Evolutionary conservation across 257 asterid species (phyloP), one percentile per base, ranked within the genome.

Genomic region (Solanum lycopersicoides): DNA sequence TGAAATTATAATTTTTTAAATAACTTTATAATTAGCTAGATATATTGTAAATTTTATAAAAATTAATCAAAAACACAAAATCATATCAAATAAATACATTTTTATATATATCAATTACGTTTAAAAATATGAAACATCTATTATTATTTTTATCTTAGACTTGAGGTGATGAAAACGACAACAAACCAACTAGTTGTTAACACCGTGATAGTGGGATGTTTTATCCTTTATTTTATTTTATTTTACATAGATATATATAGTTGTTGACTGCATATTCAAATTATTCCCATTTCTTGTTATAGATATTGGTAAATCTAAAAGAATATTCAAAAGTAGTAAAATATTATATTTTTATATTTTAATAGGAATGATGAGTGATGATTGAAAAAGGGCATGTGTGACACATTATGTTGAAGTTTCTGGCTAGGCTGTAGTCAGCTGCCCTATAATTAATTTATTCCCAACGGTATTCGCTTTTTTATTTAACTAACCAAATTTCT

Each of bases 351-450:
- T 5, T 45, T 7, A 14, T 80, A 47, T 45, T 80, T 80, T 80
- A 47, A 47, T 16, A 30, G 39, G 44, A 16, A 47, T 9, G 28
- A 80, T 45, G 66, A 79, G 25, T 45, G 23, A 28, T 79, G 65
- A 79, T 47, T 80, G 42, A 47, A 47, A 47, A 80, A 16, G 68
- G 42, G 12, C 84, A 30, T 79, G 84, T 28, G 68, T 79, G 25
- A 44, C 60, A 79, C 41, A 28, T 28, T 45, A 45, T 25, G 28
- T 76, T 42, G n/a, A 79, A 9, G 84, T 9, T 47, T 77, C 14
- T 77, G 25, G 63, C 23, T 77, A 77, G 65, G 84, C 84, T 77
- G 84, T 44, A 44, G 16, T 45, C 84, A 45, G 66, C 84, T 79
- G 15, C 44, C 2, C 42, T 45, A 16, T 3, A 1, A 16, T 80